Percentiles rank a stretch among this genome's conserved stretches.
phyloP scores from a whole-genome alignment of 495 filamentous ascomycete genomes.

The Glutinoglossum americanum region DNA sequence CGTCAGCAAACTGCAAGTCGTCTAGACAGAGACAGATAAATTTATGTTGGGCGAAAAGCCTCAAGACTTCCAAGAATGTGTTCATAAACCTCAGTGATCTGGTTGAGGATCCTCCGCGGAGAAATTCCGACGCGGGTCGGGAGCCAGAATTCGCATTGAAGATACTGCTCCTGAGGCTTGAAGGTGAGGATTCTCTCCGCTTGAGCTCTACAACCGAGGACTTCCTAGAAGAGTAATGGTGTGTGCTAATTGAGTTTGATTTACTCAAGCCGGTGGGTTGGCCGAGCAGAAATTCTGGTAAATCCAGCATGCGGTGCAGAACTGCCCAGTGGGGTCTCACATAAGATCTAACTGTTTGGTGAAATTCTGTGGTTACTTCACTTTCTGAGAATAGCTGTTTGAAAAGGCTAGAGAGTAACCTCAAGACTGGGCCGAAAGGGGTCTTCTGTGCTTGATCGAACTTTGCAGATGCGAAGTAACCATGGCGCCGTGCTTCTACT shows the following conservation, averaged over 20 bases:
- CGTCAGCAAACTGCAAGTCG: conserved; percentile 71
- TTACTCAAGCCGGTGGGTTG: background rate
- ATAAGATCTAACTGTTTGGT: conserved; percentile 48
- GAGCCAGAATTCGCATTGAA: background rate
- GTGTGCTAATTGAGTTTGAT: background rate
- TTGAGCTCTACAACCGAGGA: background rate
- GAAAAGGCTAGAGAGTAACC: conserved; percentile 59
- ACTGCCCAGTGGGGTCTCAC: conserved; percentile 59
- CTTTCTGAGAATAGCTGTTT: conserved; percentile 83
- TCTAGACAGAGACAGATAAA: conserved; percentile 71
- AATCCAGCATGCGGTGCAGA: conserved; percentile 51
- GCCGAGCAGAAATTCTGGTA: conserved; percentile 41
- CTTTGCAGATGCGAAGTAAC: conserved; percentile 68
- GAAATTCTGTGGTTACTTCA: conserved; percentile 65
- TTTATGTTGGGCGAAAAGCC: conserved; percentile 52
- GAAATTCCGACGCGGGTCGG: conserved; percentile 20
- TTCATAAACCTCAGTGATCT: conserved; percentile 65
- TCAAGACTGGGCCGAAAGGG: conserved; percentile 67
- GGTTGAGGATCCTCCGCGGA: conserved; percentile 41
- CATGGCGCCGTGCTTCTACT: conserved; percentile 43
- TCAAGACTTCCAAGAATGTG: conserved; percentile 64
- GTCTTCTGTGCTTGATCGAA: conserved; percentile 63
- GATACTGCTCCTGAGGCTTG: background rate
- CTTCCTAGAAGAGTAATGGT: background rate
- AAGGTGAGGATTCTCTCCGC: background rate